phyloP scores from a whole-genome alignment of 495 filamentous ascomycete species.

The Daldinia grandis region DNA sequence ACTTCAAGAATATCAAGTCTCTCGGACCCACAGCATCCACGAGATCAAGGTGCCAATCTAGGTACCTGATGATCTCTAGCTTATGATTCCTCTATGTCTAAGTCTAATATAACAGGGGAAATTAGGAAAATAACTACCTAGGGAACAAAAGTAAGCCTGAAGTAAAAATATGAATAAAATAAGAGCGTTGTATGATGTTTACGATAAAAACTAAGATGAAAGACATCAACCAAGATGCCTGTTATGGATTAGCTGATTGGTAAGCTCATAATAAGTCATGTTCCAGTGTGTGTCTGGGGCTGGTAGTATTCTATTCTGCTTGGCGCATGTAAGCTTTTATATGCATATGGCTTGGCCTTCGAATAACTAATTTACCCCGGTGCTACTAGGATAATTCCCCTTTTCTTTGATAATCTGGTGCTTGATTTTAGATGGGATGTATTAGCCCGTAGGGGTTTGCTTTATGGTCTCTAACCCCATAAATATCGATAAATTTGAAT shows the following conservation, averaged over 20 bases:
- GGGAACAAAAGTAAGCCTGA: not conserved
- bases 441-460: not conserved
- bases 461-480: not conserved
- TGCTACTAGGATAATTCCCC: not conserved
- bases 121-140: not conserved
- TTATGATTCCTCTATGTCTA: not conserved
- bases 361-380: not conserved
- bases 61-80: not conserved
- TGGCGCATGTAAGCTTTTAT: not conserved
- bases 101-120: not conserved
- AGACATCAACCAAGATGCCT: slow-evolving; percentile 24
- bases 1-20: not conserved
- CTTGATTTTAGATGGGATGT: not conserved
- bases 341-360: not conserved
- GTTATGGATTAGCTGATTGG: slow-evolving; percentile 31
- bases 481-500: not conserved
- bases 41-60: not conserved
- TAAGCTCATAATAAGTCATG: slow-evolving; percentile 25
- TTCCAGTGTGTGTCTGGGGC: not conserved
- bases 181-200: not conserved
- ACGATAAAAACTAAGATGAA: not conserved
- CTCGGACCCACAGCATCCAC: slow-evolving; percentile 7
- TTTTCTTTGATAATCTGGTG: not conserved
- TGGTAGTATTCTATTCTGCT: not conserved
- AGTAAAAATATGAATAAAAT: not conserved